phyloP scores from a whole-genome alignment of 2,329 filamentous ascomycete genomes.

The Aspergillaceae sp. region DNA sequence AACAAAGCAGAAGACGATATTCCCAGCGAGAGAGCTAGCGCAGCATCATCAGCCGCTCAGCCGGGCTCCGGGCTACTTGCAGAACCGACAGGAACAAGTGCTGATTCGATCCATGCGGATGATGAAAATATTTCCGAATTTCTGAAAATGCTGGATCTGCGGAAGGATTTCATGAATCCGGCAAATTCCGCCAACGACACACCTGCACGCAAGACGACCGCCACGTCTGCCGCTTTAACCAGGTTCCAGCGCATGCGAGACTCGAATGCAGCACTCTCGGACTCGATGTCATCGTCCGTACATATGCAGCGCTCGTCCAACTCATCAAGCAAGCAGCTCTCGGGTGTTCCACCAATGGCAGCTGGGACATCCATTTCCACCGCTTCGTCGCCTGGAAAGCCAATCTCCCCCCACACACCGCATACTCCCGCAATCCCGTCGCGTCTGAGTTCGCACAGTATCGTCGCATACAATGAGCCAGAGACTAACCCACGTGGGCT shows the following conservation, averaged over 20 bases:
- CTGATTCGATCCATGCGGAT: slow-evolving; percentile 63
- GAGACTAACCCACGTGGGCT: slow-evolving; percentile 25
- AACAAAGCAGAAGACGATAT: slow-evolving; percentile 48
- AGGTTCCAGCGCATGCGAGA: slow-evolving; percentile 86
- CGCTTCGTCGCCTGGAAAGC: slow-evolving; percentile 83
- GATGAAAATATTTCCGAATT: slow-evolving; percentile 94
- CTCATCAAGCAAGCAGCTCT: slow-evolving; percentile 66
- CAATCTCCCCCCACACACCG: slow-evolving; percentile 79
- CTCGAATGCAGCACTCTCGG: slow-evolving; percentile 77
- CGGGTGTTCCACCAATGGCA: slow-evolving; percentile 53
- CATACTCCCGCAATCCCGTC: slow-evolving; percentile 92
- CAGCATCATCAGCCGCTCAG: slow-evolving; percentile 44
- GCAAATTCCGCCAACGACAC: slow-evolving; percentile 53
- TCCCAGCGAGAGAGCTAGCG: slow-evolving; percentile 51
- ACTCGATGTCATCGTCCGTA: slow-evolving; percentile 86
- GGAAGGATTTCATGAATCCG: slow-evolving; percentile 70
- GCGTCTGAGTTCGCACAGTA: slow-evolving; percentile 82
- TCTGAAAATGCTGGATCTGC: slow-evolving; percentile 75
- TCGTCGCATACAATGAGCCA: slow-evolving; percentile 56
- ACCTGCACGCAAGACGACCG: slow-evolving; percentile 64
- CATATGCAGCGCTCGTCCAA: slow-evolving; percentile 75
- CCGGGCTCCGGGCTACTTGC: slow-evolving; percentile 74
- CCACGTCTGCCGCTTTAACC: slow-evolving; percentile 69
- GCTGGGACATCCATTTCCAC: slow-evolving; percentile 65
- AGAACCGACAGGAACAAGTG: slow-evolving; percentile 56